phyloP scores from a whole-genome alignment of 139 green algal species.

The Tetraselmis striata region DNA sequence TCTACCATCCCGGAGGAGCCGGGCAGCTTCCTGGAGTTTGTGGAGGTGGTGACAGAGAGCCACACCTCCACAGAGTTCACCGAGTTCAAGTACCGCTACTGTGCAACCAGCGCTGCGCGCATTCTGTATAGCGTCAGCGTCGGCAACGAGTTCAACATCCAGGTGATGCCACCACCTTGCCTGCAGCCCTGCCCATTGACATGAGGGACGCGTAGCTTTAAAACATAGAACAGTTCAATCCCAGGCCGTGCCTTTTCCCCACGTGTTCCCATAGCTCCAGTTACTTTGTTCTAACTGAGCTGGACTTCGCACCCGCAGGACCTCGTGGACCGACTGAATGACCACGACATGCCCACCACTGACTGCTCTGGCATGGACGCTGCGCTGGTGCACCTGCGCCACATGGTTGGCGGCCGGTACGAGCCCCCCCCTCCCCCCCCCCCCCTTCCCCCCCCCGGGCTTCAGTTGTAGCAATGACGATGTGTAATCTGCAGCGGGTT shows the following conservation, averaged over 20 bases:
- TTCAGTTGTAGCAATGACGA: no score
- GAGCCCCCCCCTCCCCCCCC: no score
- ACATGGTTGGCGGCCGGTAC: constrained; percentile 80
- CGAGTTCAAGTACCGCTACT: constrained; percentile 94
- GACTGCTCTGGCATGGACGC: constrained; percentile 67
- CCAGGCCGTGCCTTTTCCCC: no score
- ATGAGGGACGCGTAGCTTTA: no score
- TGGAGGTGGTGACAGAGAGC: constrained; percentile 22
- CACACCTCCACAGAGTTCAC: constrained; percentile 52
- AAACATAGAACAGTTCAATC: no score
- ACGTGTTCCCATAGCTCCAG: no score
- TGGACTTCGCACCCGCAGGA: no score
- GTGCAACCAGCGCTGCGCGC: constrained; percentile 42
- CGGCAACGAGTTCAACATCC: constrained; percentile 26
- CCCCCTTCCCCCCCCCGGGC: no score
- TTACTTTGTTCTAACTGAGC: no score
- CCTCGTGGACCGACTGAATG: constrained; percentile 58
- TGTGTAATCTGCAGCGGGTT: no score
- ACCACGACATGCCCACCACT: constrained; percentile 44
- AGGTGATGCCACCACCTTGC: no score
- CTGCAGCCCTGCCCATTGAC: no score
- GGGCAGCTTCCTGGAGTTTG: constrained; percentile 61
- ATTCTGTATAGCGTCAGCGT: constrained; percentile 66
- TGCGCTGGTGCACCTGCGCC: constrained; percentile 78
- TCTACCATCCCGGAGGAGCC: constrained; percentile 75